phyloP scores from a whole-genome alignment of 768 basidiomycete species.

The Collybiopsis confluens region DNA sequence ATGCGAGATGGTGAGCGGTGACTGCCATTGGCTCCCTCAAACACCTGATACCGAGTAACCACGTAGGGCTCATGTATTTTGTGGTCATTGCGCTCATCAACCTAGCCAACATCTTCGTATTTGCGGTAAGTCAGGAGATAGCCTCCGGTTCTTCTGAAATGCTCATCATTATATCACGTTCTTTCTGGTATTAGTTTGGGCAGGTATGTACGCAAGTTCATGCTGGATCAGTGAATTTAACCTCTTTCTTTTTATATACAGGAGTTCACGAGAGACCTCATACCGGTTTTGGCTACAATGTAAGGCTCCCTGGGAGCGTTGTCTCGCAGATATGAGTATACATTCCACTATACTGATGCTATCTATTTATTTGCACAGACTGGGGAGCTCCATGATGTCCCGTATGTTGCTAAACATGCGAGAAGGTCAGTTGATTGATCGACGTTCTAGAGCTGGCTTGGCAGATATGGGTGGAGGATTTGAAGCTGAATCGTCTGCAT shows the following conservation, averaged over 20 bases:
- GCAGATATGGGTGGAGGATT: too few species aligned
- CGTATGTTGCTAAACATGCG: not conserved
- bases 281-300: not conserved
- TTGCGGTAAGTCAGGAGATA: not conserved
- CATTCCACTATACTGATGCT: not conserved
- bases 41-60: not conserved
- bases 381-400: not conserved
- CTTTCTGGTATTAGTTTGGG: too few species aligned
- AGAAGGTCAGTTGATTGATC: not conserved
- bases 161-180: too few species aligned
- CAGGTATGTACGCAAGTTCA: too few species aligned
- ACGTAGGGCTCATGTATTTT: not conserved
- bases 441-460: too few species aligned
- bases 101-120: not conserved
- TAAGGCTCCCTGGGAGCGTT: not conserved
- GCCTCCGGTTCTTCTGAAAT: too few species aligned
- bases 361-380: not conserved
- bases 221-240: not conserved
- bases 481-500: too few species aligned
- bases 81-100: not conserved
- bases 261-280: not conserved
- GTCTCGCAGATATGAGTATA: not conserved
- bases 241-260: too few species aligned
- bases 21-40: not conserved
- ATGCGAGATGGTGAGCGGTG: not conserved